A percentile compares a stretch with the other conserved stretches of the same genome.
phyloP scores from a whole-genome alignment of 148 eudicot genomes.

The Bassia scoparia region DNA sequence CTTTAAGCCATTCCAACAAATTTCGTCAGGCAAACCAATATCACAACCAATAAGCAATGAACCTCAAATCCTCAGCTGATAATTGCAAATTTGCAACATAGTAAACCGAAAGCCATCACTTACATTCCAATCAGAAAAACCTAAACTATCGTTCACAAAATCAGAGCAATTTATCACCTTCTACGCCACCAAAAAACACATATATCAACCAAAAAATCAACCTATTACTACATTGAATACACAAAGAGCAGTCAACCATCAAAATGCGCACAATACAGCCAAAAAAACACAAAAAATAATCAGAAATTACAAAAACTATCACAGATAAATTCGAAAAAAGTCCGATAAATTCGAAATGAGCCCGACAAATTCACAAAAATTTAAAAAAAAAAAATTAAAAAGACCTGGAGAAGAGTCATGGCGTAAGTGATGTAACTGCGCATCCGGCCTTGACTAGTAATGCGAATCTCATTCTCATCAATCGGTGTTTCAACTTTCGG shows the following conservation, averaged over 20 bases:
- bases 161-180: not conserved
- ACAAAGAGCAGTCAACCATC: not conserved
- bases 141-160: not conserved
- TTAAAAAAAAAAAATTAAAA: not conserved
- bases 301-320: too few relatives aligned
- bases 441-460: conserved; percentile 97
- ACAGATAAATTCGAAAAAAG: not conserved
- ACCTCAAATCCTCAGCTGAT: too few relatives aligned
- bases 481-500: conserved; percentile 83
- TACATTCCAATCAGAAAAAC: not conserved
- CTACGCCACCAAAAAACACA: not conserved
- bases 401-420: conserved; percentile 75
- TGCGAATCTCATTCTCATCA: conserved; percentile 95
- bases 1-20: too few relatives aligned
- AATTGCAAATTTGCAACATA: too few relatives aligned
- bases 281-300: too few relatives aligned
- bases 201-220: not conserved
- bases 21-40: too few relatives aligned
- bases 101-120: too few relatives aligned
- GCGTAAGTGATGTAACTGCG: conserved; percentile 90
- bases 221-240: not conserved
- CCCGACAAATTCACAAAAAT: not conserved
- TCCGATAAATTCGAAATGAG: not conserved
- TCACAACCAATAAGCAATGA: too few relatives aligned
- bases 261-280: too few relatives aligned